Evolutionary conservation across 2,329 filamentous ascomycete species (phyloP).

Genomic region (Calonectria hongkongensis): DNA sequence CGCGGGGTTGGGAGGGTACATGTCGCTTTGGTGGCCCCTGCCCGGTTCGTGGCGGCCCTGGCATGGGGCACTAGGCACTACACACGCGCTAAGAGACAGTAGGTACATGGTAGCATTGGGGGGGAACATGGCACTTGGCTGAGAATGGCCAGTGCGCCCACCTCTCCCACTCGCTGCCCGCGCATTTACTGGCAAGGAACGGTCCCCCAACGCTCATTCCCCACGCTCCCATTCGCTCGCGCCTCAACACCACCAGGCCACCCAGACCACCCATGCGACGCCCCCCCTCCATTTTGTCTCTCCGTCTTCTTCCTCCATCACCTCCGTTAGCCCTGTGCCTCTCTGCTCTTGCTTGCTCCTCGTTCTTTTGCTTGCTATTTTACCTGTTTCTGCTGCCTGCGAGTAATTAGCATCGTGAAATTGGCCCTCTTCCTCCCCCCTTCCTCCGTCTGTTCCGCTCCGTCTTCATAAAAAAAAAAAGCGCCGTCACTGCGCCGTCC

Average conservation of each 20-base stretch:
- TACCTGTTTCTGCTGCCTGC: background rate
- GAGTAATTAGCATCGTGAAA: conserved; percentile 12
- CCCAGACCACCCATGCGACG: conserved; percentile 27
- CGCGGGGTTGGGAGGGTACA: conserved; percentile 30
- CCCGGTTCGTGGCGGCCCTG: conserved; percentile 31
- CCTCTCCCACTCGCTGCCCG: background rate
- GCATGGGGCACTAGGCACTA: conserved; percentile 15
- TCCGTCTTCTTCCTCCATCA: conserved; percentile 19
- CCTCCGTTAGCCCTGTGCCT: background rate
- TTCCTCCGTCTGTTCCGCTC: background rate
- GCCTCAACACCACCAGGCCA: conserved; percentile 36
- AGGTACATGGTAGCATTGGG: background rate
- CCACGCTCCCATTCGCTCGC: conserved; percentile 33
- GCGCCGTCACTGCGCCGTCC: conserved; percentile 9
- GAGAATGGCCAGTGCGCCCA: conserved; percentile 26
- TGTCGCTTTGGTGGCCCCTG: conserved; percentile 27
- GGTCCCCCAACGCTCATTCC: conserved; percentile 34
- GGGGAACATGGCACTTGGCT: conserved; percentile 23
- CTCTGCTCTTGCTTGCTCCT: background rate
- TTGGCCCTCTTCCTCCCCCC: conserved; percentile 21
- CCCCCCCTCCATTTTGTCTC: conserved; percentile 30
- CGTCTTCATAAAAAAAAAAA: no score
- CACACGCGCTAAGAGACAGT: background rate
- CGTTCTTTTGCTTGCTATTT: background rate
- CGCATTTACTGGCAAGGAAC: conserved; percentile 24